A percentile compares a stretch with the other conserved stretches of the same genome.
Conservation (phyloP, 306 rosid species). For the Quercus cerris region DNA sequence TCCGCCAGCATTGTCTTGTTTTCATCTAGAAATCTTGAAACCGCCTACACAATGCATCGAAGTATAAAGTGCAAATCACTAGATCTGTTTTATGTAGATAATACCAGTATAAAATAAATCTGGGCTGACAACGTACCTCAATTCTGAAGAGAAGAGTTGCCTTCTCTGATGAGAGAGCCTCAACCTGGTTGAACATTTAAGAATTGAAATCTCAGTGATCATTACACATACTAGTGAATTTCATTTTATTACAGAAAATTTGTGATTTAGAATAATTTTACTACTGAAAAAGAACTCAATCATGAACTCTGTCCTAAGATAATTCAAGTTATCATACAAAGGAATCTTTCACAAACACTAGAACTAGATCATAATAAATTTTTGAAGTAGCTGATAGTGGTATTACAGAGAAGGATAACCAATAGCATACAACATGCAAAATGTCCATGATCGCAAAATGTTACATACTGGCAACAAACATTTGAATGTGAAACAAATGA, state of each 20-base stretch:
- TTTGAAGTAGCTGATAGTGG: background rate
- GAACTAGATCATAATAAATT: background rate
- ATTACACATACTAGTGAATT: background rate
- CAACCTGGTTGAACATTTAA: conserved; percentile 62
- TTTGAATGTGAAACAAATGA: background rate
- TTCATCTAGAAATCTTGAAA: conserved; percentile 78
- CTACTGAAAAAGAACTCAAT: background rate
- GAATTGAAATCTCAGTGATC: background rate
- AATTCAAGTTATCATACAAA: background rate
- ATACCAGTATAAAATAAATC: conserved; percentile 6
- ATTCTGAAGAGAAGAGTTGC: conserved; percentile 78
- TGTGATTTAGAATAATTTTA: background rate
- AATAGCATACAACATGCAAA: background rate
- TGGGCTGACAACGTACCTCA: conserved; percentile 52
- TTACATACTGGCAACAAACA: too few relatives aligned
- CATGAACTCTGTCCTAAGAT: background rate
- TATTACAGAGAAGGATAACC: background rate
- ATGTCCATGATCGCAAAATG: background rate
- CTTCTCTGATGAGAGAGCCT: conserved; percentile 93
- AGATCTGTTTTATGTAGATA: background rate
- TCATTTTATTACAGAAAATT: background rate
- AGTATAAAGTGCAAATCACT: conserved; percentile 6
- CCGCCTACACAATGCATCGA: conserved; percentile 45
- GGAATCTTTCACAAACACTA: background rate
- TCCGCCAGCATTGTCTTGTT: conserved; percentile 37